A percentile compares a stretch with the other conserved stretches of the same genome.
Conservation (phyloP, 371 early-diverging fungal species). For the Syncephalastrum racemosum region DNA sequence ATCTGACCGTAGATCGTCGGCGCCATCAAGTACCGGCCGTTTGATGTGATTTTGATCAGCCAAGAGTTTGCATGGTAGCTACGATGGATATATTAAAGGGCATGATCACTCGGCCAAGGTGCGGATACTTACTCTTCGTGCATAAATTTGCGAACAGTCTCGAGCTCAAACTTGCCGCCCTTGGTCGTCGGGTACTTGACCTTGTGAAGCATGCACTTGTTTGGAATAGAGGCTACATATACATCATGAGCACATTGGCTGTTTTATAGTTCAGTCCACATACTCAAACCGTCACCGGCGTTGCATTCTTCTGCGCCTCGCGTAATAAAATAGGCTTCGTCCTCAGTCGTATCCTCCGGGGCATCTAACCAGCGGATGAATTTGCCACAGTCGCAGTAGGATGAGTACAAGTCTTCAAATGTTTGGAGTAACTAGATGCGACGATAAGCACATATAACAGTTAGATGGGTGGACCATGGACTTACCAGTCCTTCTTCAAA, state of each 20-base stretch:
- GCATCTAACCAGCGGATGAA: constrained; percentile 72
- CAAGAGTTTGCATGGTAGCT: constrained; percentile 90
- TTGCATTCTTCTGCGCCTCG: constrained; percentile 90
- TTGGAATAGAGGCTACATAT: constrained; percentile 70
- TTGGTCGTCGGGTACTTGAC: constrained; percentile 72
- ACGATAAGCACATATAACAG: not conserved
- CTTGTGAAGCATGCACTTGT: constrained; percentile 79
- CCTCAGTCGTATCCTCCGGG: constrained; percentile 12
- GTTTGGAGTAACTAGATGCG: constrained; percentile 64
- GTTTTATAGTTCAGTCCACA: constrained; percentile 16
- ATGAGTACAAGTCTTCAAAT: constrained; percentile 80
- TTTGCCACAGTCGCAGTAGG: constrained; percentile 90
- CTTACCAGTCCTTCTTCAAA: constrained; percentile 76
- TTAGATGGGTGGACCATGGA: not conserved
- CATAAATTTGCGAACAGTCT: constrained; percentile 68
- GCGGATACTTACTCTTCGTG: constrained; percentile 67
- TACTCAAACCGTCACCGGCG: constrained; percentile 77
- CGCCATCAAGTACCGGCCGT: constrained; percentile 83
- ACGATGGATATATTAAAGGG: not conserved
- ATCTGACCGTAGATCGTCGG: constrained; percentile 88
- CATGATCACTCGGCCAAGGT: not conserved
- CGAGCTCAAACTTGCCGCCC: constrained; percentile 68
- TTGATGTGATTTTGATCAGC: constrained; percentile 84
- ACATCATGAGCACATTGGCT: not conserved
- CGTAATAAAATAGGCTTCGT: constrained; percentile 73